These are phyloP conservation scores for Cyanodermella asteris DNA, from an alignment of 2,329 filamentous ascomycete genomes.

Conservation along the genomic window DNA sequence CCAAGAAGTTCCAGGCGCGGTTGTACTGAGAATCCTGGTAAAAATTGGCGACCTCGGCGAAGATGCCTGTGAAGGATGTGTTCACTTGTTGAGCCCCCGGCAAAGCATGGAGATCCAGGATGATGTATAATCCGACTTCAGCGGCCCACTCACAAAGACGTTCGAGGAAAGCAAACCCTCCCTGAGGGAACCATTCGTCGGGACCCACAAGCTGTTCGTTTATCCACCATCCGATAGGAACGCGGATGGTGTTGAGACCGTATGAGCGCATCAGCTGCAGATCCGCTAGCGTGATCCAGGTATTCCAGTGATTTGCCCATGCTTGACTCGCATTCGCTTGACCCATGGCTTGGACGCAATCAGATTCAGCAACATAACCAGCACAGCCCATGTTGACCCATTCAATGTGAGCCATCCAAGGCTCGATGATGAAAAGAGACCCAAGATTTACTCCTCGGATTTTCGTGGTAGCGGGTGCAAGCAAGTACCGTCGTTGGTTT, in stretches of 20 bases:
- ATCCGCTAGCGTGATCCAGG: conserved; percentile 28
- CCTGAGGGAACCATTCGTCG: conserved; percentile 28
- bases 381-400: conserved; percentile 29
- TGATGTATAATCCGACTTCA: conserved; percentile 29
- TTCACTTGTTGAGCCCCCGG: conserved; percentile 30
- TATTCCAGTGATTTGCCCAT: conserved; percentile 29
- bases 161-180: conserved; percentile 25
- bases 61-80: too few relatives aligned
- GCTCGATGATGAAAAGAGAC: conserved; percentile 30
- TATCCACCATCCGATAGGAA: conserved; percentile 35
- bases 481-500: too few relatives aligned
- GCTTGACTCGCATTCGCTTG: conserved; percentile 24
- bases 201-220: conserved; percentile 26
- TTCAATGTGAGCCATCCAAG: conserved; percentile 27
- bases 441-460: conserved; percentile 35
- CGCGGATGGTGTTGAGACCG: conserved; percentile 31
- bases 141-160: conserved; percentile 26
- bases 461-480: too few relatives aligned
- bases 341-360: conserved; percentile 28
- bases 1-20: conserved; percentile 31
- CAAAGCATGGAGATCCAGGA: conserved; percentile 30
- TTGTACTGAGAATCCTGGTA: conserved; percentile 35
- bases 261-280: conserved; percentile 26
- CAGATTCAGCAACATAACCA: conserved; percentile 27
- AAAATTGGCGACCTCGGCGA: too few relatives aligned